A percentile compares a stretch with the other conserved stretches of the same genome.
Evolutionary conservation across 805 yeast genomes (phyloP).

Genomic region (Saccharomycopsis fibuligera): DNA sequence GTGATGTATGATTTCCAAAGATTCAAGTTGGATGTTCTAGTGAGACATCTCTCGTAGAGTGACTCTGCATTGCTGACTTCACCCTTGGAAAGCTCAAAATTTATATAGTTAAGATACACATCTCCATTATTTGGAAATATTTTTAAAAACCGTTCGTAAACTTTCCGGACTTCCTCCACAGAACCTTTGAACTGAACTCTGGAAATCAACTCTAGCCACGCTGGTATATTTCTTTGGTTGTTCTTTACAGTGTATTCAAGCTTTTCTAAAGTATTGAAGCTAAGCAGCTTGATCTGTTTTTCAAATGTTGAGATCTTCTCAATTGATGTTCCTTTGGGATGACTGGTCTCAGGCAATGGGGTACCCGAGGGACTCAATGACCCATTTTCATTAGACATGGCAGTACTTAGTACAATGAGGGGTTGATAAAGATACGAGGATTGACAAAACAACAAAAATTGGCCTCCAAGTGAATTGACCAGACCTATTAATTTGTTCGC

Average conservation of each 20-base stretch:
- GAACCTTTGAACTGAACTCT: slow-evolving; percentile 43
- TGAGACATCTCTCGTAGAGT: slow-evolving; percentile 58
- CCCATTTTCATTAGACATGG: background rate
- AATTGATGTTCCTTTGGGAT: background rate
- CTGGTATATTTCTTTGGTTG: slow-evolving; percentile 45
- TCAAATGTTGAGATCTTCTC: slow-evolving; percentile 3
- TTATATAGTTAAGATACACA: slow-evolving; percentile 72
- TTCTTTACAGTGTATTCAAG: slow-evolving; percentile 48
- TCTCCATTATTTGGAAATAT: slow-evolving; percentile 63
- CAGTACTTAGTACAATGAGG: no score
- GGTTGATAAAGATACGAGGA: no score
- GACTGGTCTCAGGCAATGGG: background rate
- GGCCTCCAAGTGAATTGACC: no score
- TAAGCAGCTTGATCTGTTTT: background rate
- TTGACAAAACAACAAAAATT: no score
- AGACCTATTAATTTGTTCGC: no score
- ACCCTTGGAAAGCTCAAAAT: slow-evolving; percentile 54
- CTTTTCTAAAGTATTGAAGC: slow-evolving; percentile 39
- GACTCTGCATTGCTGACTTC: slow-evolving; percentile 63
- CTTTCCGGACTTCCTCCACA: slow-evolving; percentile 49
- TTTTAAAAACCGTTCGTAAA: slow-evolving; percentile 53
- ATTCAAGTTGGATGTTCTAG: slow-evolving; percentile 54
- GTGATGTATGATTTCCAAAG: slow-evolving; percentile 74
- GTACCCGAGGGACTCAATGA: slow-evolving; percentile 5
- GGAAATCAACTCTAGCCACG: slow-evolving; percentile 53